phyloP scores from a whole-genome alignment of 371 early-diverging fungal species.

The Mucor plumbeus region DNA sequence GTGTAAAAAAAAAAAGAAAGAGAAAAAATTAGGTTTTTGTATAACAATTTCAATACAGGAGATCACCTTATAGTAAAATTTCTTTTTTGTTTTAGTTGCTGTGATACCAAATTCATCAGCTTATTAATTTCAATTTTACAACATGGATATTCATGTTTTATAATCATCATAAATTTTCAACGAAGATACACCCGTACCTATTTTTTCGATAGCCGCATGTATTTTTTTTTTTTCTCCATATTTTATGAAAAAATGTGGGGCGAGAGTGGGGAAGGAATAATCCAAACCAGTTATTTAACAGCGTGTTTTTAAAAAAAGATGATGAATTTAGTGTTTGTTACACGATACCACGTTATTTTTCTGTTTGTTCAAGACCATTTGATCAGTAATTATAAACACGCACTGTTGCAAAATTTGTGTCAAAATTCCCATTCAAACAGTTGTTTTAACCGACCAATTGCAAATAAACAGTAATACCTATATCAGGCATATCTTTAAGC shows the following conservation, averaged over 20 bases:
- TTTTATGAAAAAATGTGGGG: slow-evolving; percentile 4
- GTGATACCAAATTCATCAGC: slow-evolving; percentile 6
- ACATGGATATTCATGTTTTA: too few species aligned
- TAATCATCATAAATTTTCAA: too few species aligned
- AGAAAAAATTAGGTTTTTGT: background rate
- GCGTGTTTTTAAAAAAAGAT: slow-evolving; percentile 2
- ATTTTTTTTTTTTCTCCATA: background rate
- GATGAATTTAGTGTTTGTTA: slow-evolving; percentile 7
- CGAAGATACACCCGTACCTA: too few species aligned
- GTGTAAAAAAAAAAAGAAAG: too few species aligned
- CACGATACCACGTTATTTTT: slow-evolving; percentile 19
- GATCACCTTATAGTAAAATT: slow-evolving; percentile 2
- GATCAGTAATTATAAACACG: slow-evolving; percentile 1
- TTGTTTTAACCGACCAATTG: background rate
- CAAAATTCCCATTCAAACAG: background rate
- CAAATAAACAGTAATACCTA: background rate
- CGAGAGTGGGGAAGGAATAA: slow-evolving; percentile 7
- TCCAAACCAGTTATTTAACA: slow-evolving; percentile 19
- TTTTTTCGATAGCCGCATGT: background rate
- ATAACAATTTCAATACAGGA: background rate
- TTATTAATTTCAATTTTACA: background rate
- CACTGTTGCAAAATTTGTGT: slow-evolving; percentile 5
- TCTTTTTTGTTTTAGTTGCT: slow-evolving; percentile 4
- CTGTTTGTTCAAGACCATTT: slow-evolving; percentile 10
- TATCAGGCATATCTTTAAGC: slow-evolving; percentile 18